Evolutionary conservation across 192 early-diverging fungal genomes (phyloP).

Genomic region (Glomus cerebriforme): DNA sequence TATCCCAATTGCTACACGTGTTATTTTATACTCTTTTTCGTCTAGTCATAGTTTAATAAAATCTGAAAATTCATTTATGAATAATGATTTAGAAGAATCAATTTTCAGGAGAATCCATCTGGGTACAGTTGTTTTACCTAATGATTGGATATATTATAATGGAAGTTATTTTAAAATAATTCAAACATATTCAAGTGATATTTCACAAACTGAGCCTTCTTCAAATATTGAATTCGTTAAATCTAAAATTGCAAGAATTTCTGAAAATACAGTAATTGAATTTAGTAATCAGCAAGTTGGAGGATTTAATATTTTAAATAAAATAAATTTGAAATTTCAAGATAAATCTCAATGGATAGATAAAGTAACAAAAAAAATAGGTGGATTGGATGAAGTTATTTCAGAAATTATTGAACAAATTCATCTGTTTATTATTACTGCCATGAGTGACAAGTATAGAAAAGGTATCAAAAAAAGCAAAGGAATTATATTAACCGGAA

Average conservation of each 20-base stretch:
- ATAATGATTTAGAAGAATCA: not conserved
- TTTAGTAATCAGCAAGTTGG: not conserved
- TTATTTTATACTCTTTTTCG: not conserved
- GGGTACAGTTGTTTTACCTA: not conserved
- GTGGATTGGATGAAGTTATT: constrained; percentile 42
- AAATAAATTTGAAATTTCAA: not conserved
- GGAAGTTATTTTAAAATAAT: not conserved
- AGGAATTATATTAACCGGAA: constrained; percentile 49
- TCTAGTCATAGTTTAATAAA: not conserved
- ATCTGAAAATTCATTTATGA: not conserved
- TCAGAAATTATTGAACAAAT: constrained; percentile 35
- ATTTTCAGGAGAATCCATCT: constrained; percentile 1
- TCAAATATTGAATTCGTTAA: not conserved
- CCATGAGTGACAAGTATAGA: not conserved
- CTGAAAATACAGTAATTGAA: constrained; percentile 6
- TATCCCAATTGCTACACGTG: constrained; percentile 1
- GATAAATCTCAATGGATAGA: constrained; percentile 10
- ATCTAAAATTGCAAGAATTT: not conserved
- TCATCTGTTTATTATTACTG: constrained; percentile 32
- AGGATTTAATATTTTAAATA: not conserved
- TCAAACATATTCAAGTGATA: not conserved
- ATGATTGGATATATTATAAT: not conserved
- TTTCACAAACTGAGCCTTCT: not conserved
- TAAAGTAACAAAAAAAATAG: constrained; percentile 22
- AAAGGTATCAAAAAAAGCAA: constrained; percentile 28